A percentile compares a stretch with the other conserved stretches of the same genome.
phyloP scores from a whole-genome alignment of 352 stramenopile genomes.

The Globisporangium camurandrum region DNA sequence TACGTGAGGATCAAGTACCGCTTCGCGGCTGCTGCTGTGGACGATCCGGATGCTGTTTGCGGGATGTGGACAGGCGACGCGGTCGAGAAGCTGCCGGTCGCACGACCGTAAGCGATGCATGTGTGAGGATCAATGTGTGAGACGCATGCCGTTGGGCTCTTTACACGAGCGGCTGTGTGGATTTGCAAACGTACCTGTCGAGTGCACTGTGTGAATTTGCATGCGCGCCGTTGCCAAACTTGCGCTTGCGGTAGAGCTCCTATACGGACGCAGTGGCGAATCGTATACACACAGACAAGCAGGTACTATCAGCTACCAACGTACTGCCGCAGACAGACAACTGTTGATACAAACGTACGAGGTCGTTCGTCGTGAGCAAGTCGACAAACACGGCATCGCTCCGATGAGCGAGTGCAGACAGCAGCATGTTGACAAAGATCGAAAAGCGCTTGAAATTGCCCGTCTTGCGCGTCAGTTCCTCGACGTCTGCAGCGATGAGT shows the following conservation, averaged over 20 bases:
- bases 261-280: conserved; percentile 4
- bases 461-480: conserved; percentile 91
- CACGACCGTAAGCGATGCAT: too few relatives aligned
- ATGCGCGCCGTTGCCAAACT: conserved; percentile 31
- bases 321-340: too few relatives aligned
- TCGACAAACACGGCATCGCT: conserved; percentile 89
- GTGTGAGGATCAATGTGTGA: too few relatives aligned
- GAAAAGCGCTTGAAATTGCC: conserved; percentile 91
- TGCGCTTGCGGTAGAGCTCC: conserved; percentile 73
- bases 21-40: conserved; percentile 31
- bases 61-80: neutral
- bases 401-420: conserved; percentile 59
- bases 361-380: conserved; percentile 83
- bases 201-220: conserved; percentile 1
- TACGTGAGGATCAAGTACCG: conserved; percentile 93
- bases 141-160: too few relatives aligned
- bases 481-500: conserved; percentile 40
- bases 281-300: too few relatives aligned
- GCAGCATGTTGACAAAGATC: conserved; percentile 91
- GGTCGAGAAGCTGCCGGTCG: conserved; percentile 6
- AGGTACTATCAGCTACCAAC: too few relatives aligned
- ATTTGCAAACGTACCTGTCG: too few relatives aligned
- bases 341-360: conserved; percentile 33
- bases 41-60: neutral
- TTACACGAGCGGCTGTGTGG: too few relatives aligned